Evolutionary conservation across 2,329 filamentous ascomycete genomes (phyloP).

Genomic region (Thelonectria rubi): DNA sequence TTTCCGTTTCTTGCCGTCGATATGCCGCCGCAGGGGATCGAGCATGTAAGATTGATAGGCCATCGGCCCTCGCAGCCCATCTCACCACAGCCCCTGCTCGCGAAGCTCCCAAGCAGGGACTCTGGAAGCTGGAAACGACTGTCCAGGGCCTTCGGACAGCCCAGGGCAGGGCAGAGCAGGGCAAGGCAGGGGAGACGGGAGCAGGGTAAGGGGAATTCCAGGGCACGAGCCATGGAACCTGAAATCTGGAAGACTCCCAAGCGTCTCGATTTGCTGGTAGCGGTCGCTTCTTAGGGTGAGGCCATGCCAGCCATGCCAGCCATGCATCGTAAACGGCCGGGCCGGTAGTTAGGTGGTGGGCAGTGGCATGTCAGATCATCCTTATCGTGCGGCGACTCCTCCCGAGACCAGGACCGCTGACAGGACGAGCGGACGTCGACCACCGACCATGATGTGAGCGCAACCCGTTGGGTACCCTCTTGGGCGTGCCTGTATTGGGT

Average conservation of each 20-base stretch:
- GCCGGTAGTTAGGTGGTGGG: constrained; percentile 34
- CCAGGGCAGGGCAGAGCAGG: constrained; percentile 16
- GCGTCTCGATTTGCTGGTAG: constrained; percentile 15
- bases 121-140: constrained; percentile 12
- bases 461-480: not conserved
- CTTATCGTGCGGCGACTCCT: constrained; percentile 38
- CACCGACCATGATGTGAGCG: constrained; percentile 9
- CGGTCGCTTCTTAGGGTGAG: constrained; percentile 16
- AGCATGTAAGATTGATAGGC: constrained; percentile 14
- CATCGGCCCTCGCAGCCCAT: constrained; percentile 1
- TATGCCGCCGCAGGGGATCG: constrained; percentile 14
- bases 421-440: constrained; percentile 21
- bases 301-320: not conserved
- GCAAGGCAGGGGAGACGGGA: constrained; percentile 22
- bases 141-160: constrained; percentile 8
- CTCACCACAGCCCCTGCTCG: not conserved
- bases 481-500: constrained; percentile 4
- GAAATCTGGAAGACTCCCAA: constrained; percentile 30
- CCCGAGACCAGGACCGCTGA: constrained; percentile 20
- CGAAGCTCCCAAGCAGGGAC: not conserved
- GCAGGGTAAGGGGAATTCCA: constrained; percentile 37
- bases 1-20: constrained; percentile 38
- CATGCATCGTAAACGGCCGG: constrained; percentile 23
- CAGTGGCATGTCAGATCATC: constrained; percentile 40
- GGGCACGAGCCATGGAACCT: constrained; percentile 28